A percentile compares a stretch with the other conserved stretches of the same genome.
Conservation (phyloP, 306 rosid genomes). For the Vicia sativa region DNA sequence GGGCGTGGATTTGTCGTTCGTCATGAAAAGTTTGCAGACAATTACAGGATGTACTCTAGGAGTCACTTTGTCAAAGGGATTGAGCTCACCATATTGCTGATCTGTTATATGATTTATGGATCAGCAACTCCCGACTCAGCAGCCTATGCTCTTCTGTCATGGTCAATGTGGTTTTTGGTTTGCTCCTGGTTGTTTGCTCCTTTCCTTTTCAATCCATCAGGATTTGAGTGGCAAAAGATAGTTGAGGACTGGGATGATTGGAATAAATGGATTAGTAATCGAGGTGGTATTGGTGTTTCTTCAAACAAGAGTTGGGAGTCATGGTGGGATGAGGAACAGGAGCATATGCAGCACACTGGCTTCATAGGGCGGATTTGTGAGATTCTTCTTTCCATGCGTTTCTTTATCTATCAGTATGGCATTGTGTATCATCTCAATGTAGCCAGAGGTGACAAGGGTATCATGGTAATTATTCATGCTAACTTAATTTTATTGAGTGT, state of each 20-base stretch:
- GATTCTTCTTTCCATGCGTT: slow-evolving; percentile 68
- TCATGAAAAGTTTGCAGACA: slow-evolving; percentile 93
- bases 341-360: slow-evolving; percentile 83
- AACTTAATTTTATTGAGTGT: slow-evolving; percentile 22
- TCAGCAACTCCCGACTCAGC: slow-evolving; percentile 50
- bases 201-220: slow-evolving; percentile 94
- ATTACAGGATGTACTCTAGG: slow-evolving; percentile 94
- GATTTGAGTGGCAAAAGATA: slow-evolving; percentile 99
- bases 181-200: slow-evolving; percentile 83
- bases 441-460: slow-evolving; percentile 70
- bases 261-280: slow-evolving; percentile 86
- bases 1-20: slow-evolving; percentile 99
- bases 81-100: slow-evolving; percentile 75
- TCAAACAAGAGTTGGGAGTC: slow-evolving; percentile 97
- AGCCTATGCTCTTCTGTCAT: slow-evolving; percentile 53
- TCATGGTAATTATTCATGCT: slow-evolving; percentile 58
- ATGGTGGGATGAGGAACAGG: slow-evolving; percentile 99
- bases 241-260: slow-evolving; percentile 99
- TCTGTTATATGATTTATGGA: slow-evolving; percentile 73
- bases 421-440: slow-evolving; percentile 85
- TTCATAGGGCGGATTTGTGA: slow-evolving; percentile 71
- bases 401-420: slow-evolving; percentile 89
- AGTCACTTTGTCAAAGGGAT: slow-evolving; percentile 93
- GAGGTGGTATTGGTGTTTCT: slow-evolving; percentile 95
- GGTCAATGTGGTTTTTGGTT: slow-evolving; percentile 95